These are phyloP conservation scores for Aureobasidium lini DNA, from an alignment of 2,329 filamentous ascomycete species.

Conservation along the genomic window DNA sequence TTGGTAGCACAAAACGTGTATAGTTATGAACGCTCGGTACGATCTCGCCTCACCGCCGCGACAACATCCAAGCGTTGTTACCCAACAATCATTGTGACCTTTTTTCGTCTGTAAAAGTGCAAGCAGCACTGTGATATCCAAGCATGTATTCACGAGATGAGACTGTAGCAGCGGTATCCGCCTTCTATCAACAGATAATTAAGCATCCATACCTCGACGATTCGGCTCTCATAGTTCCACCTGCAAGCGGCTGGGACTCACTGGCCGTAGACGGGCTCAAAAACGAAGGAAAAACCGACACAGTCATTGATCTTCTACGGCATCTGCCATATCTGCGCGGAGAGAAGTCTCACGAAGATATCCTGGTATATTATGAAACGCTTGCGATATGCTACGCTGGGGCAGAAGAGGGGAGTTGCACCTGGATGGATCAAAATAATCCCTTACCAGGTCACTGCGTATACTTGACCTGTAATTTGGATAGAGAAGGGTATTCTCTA, in stretches of 20 bases:
- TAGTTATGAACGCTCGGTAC: too few relatives aligned
- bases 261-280: neutral
- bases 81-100: too few relatives aligned
- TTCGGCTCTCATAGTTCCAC: neutral
- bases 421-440: neutral
- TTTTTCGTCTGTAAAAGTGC: too few relatives aligned
- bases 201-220: neutral
- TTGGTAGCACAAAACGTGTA: too few relatives aligned
- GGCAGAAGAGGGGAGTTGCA: neutral
- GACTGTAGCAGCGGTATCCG: neutral
- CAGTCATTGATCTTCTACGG: neutral
- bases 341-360: neutral
- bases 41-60: too few relatives aligned
- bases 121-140: too few relatives aligned
- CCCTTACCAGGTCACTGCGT: neutral
- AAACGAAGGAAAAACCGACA: neutral
- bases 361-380: neutral
- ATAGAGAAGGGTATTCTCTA: neutral
- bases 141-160: neutral
- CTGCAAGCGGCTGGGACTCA: neutral
- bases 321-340: neutral
- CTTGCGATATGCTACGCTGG: neutral
- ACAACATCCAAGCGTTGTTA: too few relatives aligned
- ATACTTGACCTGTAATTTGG: neutral
- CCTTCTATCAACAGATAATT: neutral